A percentile compares a stretch with the other conserved stretches of the same genome.
phyloP scores from a whole-genome alignment of 2,329 filamentous ascomycete genomes.

The Immersiporthe knoxdaviesiana region DNA sequence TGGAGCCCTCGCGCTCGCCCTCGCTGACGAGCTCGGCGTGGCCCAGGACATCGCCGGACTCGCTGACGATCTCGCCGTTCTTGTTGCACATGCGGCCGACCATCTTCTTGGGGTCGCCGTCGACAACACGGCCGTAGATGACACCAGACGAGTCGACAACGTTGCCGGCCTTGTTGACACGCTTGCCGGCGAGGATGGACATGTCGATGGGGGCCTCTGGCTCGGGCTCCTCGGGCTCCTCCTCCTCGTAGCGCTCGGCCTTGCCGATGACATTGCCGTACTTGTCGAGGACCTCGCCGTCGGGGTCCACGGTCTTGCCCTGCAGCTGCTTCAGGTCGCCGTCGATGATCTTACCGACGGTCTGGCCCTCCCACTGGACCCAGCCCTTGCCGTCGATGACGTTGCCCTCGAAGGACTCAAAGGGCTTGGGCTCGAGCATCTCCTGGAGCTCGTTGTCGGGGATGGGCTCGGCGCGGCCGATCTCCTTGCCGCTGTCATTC shows the following conservation, averaged over 20 bases:
- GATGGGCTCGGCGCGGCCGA: constrained; percentile 69
- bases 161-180: constrained; percentile 72
- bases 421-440: constrained; percentile 51
- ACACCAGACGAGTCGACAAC: constrained; percentile 57
- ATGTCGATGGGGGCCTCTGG: constrained; percentile 56
- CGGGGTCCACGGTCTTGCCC: constrained; percentile 68
- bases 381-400: constrained; percentile 57
- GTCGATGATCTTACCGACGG: constrained; percentile 64
- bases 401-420: constrained; percentile 62
- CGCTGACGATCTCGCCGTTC: constrained; percentile 72
- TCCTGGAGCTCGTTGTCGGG: constrained; percentile 58
- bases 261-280: constrained; percentile 69
- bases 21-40: constrained; percentile 69
- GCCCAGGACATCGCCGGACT: constrained; percentile 72
- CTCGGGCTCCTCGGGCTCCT: constrained; percentile 47
- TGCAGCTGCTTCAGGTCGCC: constrained; percentile 67
- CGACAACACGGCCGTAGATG: constrained; percentile 67
- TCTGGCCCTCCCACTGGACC: constrained; percentile 54
- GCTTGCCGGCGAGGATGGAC: constrained; percentile 68
- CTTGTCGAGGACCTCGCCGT: constrained; percentile 70
- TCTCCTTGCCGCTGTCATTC: constrained; percentile 69
- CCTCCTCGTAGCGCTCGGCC: constrained; percentile 68
- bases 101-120: constrained; percentile 67
- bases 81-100: constrained; percentile 72
- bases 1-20: constrained; percentile 63